Base-by-base conservation (phyloP, 2,329 filamentous ascomycete species). In the Aspergillus tamarii region DNA sequence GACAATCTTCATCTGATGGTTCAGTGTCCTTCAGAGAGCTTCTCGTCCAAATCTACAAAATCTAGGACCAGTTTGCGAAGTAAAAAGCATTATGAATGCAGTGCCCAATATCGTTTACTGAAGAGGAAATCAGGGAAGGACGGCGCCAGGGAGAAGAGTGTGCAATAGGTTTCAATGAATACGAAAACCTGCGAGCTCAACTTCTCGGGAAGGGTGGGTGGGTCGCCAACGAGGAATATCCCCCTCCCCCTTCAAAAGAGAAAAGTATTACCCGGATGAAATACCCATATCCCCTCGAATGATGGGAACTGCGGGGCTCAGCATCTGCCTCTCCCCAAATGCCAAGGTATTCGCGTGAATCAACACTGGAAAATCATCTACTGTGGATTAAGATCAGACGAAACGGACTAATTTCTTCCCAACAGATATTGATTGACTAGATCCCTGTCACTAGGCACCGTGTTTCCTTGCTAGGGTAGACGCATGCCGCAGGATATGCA, bases 1-100 rank as follows among this genome's bases (percentile, higher is more conserved):
- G 65, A 14, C 68, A 64, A 28, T 61, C 69, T 7, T 64, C 65
- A 34, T 12, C 48, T 4, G 67, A 69, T 30, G 66, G 71, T 2
- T 3, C 11, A 11, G 32, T 32, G 32, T 2, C 32, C 32, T 12
- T 32, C 1, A 12, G 32, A 10, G 32, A 32, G 32, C 32, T 32
- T 32, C 32, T 32, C 32, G 10, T 32, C 32, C 32, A 5, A 32
- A 32, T 32, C 10, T 32, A 32, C 32, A 10, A 32, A 12, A 32
- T 11, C 2, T 32, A 3, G 32, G 32, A 32, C 2, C 32, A 32
- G 2, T 11, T 32, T 10, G 32, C 32, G 10, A 32, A 32, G 32
- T 11, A 4, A 32, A 0, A 32, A 4, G 32, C 10, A 32, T 32
- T 12, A 32, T 11, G 10, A 32, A 32, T 4, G 32, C 32, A 32